phyloP scores from a whole-genome alignment of 306 rosid species.

The Spatholobus suberectus region DNA sequence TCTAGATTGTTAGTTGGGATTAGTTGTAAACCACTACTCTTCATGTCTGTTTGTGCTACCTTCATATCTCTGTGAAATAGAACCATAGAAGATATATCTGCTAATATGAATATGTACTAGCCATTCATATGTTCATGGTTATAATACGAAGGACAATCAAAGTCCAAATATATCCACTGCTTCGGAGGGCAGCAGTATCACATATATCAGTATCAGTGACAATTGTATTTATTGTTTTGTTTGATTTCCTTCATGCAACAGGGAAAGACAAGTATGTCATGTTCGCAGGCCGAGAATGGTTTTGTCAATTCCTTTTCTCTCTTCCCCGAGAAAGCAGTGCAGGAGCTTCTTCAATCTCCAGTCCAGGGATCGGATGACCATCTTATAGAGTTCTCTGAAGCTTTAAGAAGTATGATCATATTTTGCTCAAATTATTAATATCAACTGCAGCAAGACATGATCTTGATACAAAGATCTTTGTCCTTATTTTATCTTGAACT shows the following conservation, averaged over 20 bases:
- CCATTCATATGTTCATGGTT: conserved; percentile 3
- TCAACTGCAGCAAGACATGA: conserved; percentile 41
- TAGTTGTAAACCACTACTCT: neutral
- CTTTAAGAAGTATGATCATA: conserved; percentile 82
- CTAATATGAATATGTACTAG: neutral
- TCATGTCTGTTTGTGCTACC: neutral
- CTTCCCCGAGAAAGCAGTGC: conserved; percentile 78
- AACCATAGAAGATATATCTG: neutral
- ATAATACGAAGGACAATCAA: neutral
- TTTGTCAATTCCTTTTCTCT: conserved; percentile 65
- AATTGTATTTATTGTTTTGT: conserved; percentile 21
- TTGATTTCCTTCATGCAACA: conserved; percentile 45
- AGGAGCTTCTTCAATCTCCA: conserved; percentile 78
- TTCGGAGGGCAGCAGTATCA: conserved; percentile 5
- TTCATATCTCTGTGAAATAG: neutral
- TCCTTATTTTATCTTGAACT: conserved; percentile 48
- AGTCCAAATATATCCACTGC: conserved; percentile 1
- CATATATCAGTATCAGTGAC: conserved; percentile 12
- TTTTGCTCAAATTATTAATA: conserved; percentile 50
- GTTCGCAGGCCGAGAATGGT: conserved; percentile 72
- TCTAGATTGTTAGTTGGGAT: conserved; percentile 8
- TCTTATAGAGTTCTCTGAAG: conserved; percentile 95
- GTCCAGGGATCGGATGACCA: conserved; percentile 82
- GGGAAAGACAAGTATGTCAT: conserved; percentile 64
- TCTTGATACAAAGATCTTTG: conserved; percentile 42